Conservation (phyloP, 169 alveolate genomes). For the Babesia bigemina region DNA sequence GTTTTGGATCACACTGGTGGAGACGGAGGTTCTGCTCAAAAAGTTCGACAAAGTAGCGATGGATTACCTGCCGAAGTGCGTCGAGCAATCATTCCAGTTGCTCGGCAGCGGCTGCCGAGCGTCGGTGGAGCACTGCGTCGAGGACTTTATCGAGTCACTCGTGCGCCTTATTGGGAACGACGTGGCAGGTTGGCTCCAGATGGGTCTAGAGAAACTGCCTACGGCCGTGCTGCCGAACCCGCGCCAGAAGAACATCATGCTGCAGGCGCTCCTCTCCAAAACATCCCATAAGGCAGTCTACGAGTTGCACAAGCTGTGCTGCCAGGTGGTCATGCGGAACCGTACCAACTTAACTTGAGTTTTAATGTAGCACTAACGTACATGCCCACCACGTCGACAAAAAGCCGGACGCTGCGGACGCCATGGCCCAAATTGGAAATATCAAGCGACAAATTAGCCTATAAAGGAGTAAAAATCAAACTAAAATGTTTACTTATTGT, state of each 20-base stretch:
- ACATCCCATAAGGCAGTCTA: slow-evolving; percentile 2
- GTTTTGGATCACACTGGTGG: slow-evolving; percentile 54
- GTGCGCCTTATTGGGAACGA: slow-evolving; percentile 12
- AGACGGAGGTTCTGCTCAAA: background rate
- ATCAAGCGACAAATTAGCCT: background rate
- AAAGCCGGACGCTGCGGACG: background rate
- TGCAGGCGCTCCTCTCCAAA: slow-evolving; percentile 10
- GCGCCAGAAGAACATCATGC: slow-evolving; percentile 3
- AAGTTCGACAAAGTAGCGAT: slow-evolving; percentile 1
- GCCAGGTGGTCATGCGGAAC: slow-evolving; percentile 54
- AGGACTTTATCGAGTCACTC: slow-evolving; percentile 36
- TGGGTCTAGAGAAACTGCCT: slow-evolving; percentile 39
- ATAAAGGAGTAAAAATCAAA: background rate
- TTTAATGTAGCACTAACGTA: background rate
- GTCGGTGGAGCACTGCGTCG: slow-evolving; percentile 47
- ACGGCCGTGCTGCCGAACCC: slow-evolving; percentile 35
- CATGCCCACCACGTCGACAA: background rate
- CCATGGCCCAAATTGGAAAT: background rate
- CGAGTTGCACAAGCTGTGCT: slow-evolving; percentile 48
- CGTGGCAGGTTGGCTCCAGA: slow-evolving; percentile 20
- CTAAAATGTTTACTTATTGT: background rate
- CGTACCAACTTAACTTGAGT: background rate
- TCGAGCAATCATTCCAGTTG: background rate
- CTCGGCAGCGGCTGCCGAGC: slow-evolving; percentile 38
- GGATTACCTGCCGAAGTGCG: slow-evolving; percentile 24